Conservation (phyloP, 495 filamentous ascomycete genomes). For the Podospora pseudoanserina region DNA sequence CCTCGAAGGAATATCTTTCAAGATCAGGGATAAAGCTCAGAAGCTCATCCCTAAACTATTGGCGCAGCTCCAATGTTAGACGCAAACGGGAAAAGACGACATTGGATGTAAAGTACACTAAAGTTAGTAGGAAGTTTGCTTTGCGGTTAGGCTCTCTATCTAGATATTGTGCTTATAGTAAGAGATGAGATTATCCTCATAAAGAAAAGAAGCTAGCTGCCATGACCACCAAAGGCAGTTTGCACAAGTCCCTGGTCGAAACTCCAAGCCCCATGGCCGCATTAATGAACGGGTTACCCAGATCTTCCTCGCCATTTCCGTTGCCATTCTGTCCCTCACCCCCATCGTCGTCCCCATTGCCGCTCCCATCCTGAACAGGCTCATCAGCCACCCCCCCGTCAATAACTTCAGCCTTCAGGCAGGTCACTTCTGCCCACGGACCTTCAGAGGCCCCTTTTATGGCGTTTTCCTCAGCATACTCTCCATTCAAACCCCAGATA, state of each 20-base stretch:
- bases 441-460: too few species aligned
- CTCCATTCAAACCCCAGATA: background rate
- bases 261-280: background rate
- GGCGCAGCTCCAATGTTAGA: too few species aligned
- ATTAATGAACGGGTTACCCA: background rate
- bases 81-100: too few species aligned
- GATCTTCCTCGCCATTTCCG: background rate
- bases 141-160: too few species aligned
- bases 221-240: background rate
- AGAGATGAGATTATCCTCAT: background rate
- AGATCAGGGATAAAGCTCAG: too few species aligned
- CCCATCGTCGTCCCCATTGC: background rate
- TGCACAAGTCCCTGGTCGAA: background rate
- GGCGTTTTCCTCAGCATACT: background rate
- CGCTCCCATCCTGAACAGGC: background rate
- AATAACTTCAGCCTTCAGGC: background rate
- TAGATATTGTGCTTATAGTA: too few species aligned
- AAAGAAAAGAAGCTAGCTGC: background rate
- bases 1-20: too few species aligned
- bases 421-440: background rate
- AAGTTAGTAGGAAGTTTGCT: too few species aligned
- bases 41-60: too few species aligned
- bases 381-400: background rate
- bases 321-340: too few species aligned
- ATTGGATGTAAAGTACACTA: too few species aligned